Conservation (phyloP, 2,329 filamentous ascomycete species). For the Huntiella decipiens region DNA sequence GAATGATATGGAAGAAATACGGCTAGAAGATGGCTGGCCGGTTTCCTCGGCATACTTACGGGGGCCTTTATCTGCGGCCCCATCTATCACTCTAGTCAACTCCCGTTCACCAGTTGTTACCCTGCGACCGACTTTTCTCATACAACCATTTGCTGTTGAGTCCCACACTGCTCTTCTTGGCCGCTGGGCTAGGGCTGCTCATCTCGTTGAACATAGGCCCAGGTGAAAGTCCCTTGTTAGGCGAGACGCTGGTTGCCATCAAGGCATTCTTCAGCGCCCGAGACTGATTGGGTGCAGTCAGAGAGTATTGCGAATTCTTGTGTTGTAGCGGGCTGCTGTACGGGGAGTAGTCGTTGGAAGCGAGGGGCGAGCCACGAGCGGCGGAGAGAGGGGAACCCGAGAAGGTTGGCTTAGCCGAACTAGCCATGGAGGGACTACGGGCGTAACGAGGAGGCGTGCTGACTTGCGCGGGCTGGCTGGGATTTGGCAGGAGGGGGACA, state of each 20-base stretch:
- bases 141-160: slow-evolving; percentile 93
- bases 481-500: slow-evolving; percentile 52
- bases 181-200: slow-evolving; percentile 48
- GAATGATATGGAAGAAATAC: no score
- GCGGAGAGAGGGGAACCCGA: slow-evolving; percentile 39
- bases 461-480: slow-evolving; percentile 35
- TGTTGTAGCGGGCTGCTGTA: slow-evolving; percentile 41
- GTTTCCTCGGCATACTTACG: no score
- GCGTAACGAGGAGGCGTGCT: slow-evolving; percentile 77
- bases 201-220: slow-evolving; percentile 37
- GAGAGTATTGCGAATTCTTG: slow-evolving; percentile 35
- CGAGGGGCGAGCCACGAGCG: slow-evolving; percentile 18
- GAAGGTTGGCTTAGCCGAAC: slow-evolving; percentile 41
- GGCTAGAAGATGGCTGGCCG: no score
- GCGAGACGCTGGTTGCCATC: slow-evolving; percentile 2
- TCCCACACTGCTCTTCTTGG: slow-evolving; percentile 53
- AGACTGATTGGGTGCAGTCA: slow-evolving; percentile 21
- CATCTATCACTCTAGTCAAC: not conserved
- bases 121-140: slow-evolving; percentile 51
- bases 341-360: slow-evolving; percentile 28
- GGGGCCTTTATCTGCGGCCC: no score
- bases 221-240: slow-evolving; percentile 25
- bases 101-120: slow-evolving; percentile 23
- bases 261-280: slow-evolving; percentile 10
- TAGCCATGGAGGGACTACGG: slow-evolving; percentile 46